These are phyloP conservation scores for Cladophialophora immunda DNA, from an alignment of 2,329 filamentous ascomycete genomes.

Conservation along the genomic window DNA sequence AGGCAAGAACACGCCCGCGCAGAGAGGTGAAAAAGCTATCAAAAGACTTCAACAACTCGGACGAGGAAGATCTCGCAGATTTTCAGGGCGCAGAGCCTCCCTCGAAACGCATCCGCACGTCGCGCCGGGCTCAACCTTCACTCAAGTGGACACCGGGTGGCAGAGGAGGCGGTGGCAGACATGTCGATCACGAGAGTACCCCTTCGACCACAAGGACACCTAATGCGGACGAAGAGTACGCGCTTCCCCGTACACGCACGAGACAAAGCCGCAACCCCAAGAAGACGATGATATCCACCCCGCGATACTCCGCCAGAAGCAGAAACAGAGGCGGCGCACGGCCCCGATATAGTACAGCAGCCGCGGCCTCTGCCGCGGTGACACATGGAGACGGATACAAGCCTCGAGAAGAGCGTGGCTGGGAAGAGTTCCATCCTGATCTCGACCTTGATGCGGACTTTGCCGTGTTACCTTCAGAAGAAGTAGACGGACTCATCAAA, in stretches of 20 bases:
- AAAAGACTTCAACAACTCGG: conserved; percentile 42
- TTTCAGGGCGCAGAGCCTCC: conserved; percentile 64
- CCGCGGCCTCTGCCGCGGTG: conserved; percentile 84
- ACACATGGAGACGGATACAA: conserved; percentile 97
- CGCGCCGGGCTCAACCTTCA: conserved; percentile 28
- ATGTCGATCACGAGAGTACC: conserved; percentile 71
- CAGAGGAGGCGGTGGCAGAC: conserved; percentile 84
- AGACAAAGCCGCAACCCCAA: conserved; percentile 48
- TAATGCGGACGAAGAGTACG: conserved; percentile 64
- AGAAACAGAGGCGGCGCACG: conserved; percentile 45
- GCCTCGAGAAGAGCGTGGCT: conserved; percentile 92
- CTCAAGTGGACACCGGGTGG: conserved; percentile 73
- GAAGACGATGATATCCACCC: conserved; percentile 29
- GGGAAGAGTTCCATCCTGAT: conserved; percentile 97
- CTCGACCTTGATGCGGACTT: conserved; percentile 87
- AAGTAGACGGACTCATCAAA: conserved; percentile 78
- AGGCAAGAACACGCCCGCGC: conserved; percentile 39
- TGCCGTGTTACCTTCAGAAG: conserved; percentile 79
- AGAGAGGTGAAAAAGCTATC: conserved; percentile 47
- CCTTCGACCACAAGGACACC: conserved; percentile 46
- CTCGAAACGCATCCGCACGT: conserved; percentile 75
- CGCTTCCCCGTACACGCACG: conserved; percentile 55
- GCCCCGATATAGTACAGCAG: conserved; percentile 82
- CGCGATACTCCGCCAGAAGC: conserved; percentile 38
- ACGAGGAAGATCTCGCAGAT: conserved; percentile 43